These are phyloP conservation scores for Massarina eburnea DNA, from an alignment of 2,329 filamentous ascomycete species.

Conservation along the genomic window DNA sequence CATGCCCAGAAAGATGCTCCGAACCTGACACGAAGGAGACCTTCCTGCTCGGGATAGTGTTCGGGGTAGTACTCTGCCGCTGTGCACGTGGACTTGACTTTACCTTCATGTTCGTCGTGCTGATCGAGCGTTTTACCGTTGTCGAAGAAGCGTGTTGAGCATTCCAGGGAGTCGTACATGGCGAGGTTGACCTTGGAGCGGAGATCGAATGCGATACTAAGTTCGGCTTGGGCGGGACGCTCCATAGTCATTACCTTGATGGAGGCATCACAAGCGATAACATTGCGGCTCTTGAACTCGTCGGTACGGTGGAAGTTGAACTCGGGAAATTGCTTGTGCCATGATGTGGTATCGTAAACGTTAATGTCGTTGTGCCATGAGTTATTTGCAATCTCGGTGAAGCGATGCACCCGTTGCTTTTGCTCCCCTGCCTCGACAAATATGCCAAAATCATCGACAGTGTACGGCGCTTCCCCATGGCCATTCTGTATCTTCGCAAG, in stretches of 20 bases:
- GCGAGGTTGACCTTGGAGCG: constrained; percentile 36
- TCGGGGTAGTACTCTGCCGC: constrained; percentile 14
- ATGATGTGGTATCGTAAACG: constrained; percentile 33
- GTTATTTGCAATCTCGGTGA: constrained; percentile 36
- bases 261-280: constrained; percentile 46
- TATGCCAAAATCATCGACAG: constrained; percentile 43
- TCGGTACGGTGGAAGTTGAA: constrained; percentile 29
- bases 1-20: constrained; percentile 49
- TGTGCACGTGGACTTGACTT: constrained; percentile 24
- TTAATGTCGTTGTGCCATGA: constrained; percentile 34
- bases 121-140: constrained; percentile 25
- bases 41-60: constrained; percentile 19
- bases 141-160: constrained; percentile 40
- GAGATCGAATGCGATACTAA: constrained; percentile 37
- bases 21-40: constrained; percentile 39
- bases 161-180: constrained; percentile 31
- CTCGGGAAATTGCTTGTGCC: constrained; percentile 38
- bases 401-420: constrained; percentile 40
- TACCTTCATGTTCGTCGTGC: constrained; percentile 19
- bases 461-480: constrained; percentile 18
- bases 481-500: constrained; percentile 10
- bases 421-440: constrained; percentile 38
- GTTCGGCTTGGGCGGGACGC: constrained; percentile 34
- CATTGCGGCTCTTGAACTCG: constrained; percentile 28
- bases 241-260: constrained; percentile 44